phyloP scores from a whole-genome alignment of 192 early-diverging fungal species.

The Coemansia sp. region DNA sequence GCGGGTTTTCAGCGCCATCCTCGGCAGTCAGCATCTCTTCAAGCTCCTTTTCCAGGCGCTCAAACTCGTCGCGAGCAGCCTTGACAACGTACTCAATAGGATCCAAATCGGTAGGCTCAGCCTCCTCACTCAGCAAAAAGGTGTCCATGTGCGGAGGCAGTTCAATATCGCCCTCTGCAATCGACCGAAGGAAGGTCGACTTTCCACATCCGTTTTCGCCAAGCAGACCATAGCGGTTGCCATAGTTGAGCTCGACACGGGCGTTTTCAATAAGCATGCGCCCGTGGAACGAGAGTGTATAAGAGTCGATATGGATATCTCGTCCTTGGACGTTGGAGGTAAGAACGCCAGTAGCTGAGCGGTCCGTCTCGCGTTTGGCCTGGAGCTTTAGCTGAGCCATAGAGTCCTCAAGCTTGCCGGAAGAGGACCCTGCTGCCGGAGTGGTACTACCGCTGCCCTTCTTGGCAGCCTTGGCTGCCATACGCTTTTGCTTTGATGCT shows the following conservation, averaged over 20 bases:
- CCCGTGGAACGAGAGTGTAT: conserved; percentile 91
- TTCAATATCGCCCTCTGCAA: conserved; percentile 90
- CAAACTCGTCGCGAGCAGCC: conserved; percentile 85
- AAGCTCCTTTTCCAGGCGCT: conserved; percentile 86
- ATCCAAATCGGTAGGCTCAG: conserved; percentile 88
- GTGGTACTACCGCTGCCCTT: conserved; percentile 21
- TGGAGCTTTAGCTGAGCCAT: conserved; percentile 65
- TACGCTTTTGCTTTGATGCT: conserved; percentile 78
- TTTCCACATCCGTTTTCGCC: conserved; percentile 96
- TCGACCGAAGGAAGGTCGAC: conserved; percentile 90
- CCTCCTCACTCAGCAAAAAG: conserved; percentile 94
- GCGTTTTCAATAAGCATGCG: conserved; percentile 93
- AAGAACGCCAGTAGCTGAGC: conserved; percentile 88
- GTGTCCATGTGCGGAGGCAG: conserved; percentile 98
- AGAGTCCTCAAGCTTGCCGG: conserved; percentile 47
- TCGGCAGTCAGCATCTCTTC: conserved; percentile 85
- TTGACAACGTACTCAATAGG: conserved; percentile 91
- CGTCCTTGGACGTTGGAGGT: conserved; percentile 86
- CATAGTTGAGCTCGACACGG: conserved; percentile 96
- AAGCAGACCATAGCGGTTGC: conserved; percentile 94
- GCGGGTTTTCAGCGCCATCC: conserved; percentile 77
- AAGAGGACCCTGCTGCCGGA: conserved; percentile 10
- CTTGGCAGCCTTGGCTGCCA: conserved; percentile 66
- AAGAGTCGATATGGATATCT: conserved; percentile 95
- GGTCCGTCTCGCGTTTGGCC: conserved; percentile 59